phyloP scores from a whole-genome alignment of 768 basidiomycete genomes.

The Lactarius quietus region DNA sequence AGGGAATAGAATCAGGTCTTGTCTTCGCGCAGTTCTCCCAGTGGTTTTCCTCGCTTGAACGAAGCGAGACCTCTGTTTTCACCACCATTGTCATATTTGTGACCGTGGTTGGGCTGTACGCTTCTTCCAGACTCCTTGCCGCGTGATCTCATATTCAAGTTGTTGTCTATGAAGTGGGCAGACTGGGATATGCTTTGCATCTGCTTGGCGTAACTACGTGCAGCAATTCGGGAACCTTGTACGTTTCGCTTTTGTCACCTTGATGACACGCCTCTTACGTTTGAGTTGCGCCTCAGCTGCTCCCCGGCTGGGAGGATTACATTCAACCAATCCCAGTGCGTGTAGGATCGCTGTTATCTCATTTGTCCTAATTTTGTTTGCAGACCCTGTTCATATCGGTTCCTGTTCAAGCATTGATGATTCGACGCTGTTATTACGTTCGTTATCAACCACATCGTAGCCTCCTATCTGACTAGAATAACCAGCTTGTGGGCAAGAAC shows the following conservation, averaged over 20 bases:
- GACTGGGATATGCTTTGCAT: slow-evolving; percentile 4
- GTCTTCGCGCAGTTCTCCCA: slow-evolving; percentile 12
- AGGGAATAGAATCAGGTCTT: slow-evolving; percentile 12
- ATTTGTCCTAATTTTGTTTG: background rate
- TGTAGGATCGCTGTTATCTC: background rate
- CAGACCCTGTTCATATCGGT: slow-evolving; percentile 3
- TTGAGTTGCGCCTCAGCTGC: background rate
- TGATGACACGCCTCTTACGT: background rate
- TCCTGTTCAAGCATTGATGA: slow-evolving; percentile 16
- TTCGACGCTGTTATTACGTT: slow-evolving; percentile 20
- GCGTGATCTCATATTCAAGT: background rate
- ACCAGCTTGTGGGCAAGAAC: slow-evolving; percentile 10
- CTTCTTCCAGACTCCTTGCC: no score
- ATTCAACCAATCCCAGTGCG: slow-evolving; percentile 2
- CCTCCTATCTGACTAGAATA: background rate
- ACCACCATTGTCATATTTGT: slow-evolving; percentile 1
- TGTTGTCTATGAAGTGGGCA: background rate
- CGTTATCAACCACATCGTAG: background rate
- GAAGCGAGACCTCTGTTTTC: background rate
- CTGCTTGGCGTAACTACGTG: slow-evolving; percentile 6
- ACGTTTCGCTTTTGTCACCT: background rate
- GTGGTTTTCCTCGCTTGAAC: slow-evolving; percentile 7
- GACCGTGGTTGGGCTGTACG: slow-evolving; percentile 16
- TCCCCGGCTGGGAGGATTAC: background rate
- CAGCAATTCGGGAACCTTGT: background rate